phyloP scores from a whole-genome alignment of 2,329 filamentous ascomycete genomes.

The Colletotrichum graminicola region DNA sequence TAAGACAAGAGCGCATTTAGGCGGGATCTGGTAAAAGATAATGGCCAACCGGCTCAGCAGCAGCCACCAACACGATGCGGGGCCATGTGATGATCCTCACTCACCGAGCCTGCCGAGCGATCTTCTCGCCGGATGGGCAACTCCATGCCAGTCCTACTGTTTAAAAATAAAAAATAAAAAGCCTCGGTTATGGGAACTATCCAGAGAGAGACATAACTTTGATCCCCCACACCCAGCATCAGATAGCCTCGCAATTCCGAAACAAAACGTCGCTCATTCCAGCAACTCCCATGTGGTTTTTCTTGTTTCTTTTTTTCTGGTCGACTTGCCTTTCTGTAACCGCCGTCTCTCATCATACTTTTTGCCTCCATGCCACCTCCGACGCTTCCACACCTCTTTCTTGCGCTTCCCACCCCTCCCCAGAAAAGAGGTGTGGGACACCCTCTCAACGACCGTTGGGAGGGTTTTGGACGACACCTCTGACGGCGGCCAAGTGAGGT shows the following conservation, averaged over 20 bases:
- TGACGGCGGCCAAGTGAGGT: constrained; percentile 15
- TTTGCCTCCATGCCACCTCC: neutral
- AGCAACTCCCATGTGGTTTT: neutral
- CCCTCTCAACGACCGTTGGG: neutral
- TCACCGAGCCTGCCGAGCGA: constrained; percentile 11
- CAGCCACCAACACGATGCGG: constrained; percentile 2
- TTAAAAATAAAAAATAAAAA: neutral
- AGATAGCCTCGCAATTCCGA: neutral
- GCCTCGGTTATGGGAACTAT: neutral
- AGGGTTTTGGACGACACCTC: constrained; percentile 4
- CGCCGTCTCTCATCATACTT: neutral
- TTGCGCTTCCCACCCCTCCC: too few species aligned
- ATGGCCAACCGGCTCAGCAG: neutral
- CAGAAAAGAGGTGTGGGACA: neutral
- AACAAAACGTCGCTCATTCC: constrained; percentile 18
- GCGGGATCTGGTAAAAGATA: neutral
- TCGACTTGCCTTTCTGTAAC: neutral
- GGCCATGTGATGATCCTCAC: neutral
- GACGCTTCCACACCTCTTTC: neutral
- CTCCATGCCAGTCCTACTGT: neutral
- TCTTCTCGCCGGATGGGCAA: neutral
- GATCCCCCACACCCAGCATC: neutral
- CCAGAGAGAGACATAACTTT: neutral
- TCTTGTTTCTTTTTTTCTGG: neutral
- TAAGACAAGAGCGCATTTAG: too few species aligned